Evolutionary conservation across 129 eudicot species (phyloP).

Genomic region (Flaveria bidentis): DNA sequence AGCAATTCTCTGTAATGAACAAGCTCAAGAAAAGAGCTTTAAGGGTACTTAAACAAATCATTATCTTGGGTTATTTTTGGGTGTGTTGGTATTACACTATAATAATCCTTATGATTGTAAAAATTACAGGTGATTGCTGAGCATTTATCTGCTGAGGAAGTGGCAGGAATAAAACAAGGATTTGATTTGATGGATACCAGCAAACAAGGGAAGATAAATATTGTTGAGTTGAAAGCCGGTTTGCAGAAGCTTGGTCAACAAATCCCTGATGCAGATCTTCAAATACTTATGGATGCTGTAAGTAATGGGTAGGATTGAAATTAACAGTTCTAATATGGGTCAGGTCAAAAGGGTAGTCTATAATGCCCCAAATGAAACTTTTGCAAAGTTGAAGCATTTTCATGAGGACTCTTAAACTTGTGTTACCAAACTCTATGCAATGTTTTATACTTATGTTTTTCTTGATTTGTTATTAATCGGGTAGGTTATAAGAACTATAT

Average conservation of each 20-base stretch:
- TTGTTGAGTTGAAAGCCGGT: slow-evolving; percentile 22
- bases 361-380: no score
- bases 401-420: no score
- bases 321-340: slow-evolving; percentile 10
- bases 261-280: slow-evolving; percentile 22
- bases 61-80: not conserved
- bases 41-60: slow-evolving; percentile 45
- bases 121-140: slow-evolving; percentile 18
- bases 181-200: slow-evolving; percentile 22
- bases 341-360: slow-evolving; percentile 19
- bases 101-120: not conserved
- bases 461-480: no score
- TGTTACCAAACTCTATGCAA: no score
- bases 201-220: slow-evolving; percentile 24
- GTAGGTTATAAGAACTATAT: not conserved
- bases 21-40: slow-evolving; percentile 93
- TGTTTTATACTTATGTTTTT: no score
- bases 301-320: slow-evolving; percentile 1
- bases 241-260: slow-evolving; percentile 20
- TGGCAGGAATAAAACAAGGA: slow-evolving; percentile 17
- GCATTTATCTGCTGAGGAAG: slow-evolving; percentile 22
- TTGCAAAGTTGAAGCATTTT: no score
- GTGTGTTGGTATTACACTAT: slow-evolving; percentile 1
- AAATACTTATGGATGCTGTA: slow-evolving; percentile 25
- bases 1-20: slow-evolving; percentile 92